These are phyloP conservation scores for Inonotus hispidus DNA, from an alignment of 1,284 basidiomycete species.

Conservation along the genomic window DNA sequence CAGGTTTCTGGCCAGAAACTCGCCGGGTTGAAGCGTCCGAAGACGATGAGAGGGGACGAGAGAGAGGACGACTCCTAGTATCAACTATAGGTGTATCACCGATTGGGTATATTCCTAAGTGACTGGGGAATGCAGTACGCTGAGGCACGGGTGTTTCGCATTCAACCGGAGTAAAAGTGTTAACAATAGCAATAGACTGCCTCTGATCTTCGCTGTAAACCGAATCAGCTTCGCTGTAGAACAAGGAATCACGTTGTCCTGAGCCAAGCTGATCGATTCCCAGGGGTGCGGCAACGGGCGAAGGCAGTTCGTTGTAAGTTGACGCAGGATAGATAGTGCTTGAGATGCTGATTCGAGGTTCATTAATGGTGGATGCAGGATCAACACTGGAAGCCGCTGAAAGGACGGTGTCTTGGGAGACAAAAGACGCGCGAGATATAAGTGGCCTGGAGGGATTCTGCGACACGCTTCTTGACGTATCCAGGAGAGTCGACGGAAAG, in stretches of 20 bases:
- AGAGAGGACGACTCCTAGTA: neutral
- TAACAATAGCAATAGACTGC: constrained; percentile 7
- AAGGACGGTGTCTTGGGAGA: constrained; percentile 22
- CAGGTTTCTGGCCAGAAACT: constrained; percentile 18
- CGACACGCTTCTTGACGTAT: neutral
- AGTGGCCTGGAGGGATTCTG: constrained; percentile 19
- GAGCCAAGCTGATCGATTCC: neutral
- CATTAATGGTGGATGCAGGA: constrained; percentile 33
- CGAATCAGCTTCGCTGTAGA: constrained; percentile 2
- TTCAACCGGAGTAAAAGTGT: constrained; percentile 3
- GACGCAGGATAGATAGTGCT: constrained; percentile 39
- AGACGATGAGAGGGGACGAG: constrained; percentile 8
- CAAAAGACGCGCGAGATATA: constrained; percentile 27
- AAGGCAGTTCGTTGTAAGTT: constrained; percentile 21
- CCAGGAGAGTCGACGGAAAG: neutral
- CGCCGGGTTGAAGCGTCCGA: constrained; percentile 4
- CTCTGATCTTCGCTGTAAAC: neutral
- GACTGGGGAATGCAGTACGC: constrained; percentile 3
- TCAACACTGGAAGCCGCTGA: constrained; percentile 30
- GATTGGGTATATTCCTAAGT: constrained; percentile 7
- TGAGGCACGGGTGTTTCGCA: constrained; percentile 1
- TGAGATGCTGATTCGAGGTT: constrained; percentile 40
- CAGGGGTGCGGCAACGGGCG: neutral
- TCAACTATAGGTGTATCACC: neutral
- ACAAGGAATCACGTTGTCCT: constrained; percentile 2